These are phyloP conservation scores for Hypocreales sp. DNA, from an alignment of 2,329 filamentous ascomycete species.

Conservation along the genomic window DNA sequence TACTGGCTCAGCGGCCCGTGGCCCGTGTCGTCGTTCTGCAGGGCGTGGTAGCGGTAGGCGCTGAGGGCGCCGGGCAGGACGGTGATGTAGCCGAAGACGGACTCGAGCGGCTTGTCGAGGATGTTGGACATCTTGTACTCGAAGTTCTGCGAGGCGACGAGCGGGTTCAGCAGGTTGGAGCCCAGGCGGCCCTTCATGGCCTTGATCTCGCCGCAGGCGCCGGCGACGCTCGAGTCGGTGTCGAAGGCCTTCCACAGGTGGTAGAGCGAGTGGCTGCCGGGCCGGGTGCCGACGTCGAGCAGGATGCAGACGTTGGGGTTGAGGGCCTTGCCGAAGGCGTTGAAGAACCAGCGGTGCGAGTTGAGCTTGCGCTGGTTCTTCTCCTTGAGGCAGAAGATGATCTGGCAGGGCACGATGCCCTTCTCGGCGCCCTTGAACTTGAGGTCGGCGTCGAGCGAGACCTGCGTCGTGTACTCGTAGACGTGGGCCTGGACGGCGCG, in stretches of 20 bases:
- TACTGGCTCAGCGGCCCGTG: constrained; percentile 94
- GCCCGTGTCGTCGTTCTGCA: constrained; percentile 93
- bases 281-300: constrained; percentile 89
- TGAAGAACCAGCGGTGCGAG: constrained; percentile 98
- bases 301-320: constrained; percentile 96
- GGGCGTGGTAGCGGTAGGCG: constrained; percentile 86
- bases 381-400: constrained; percentile 97
- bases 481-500: constrained; percentile 92
- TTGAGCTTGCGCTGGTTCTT: constrained; percentile 97
- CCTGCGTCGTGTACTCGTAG: constrained; percentile 97
- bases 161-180: constrained; percentile 72
- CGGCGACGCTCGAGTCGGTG: constrained; percentile 91
- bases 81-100: constrained; percentile 95
- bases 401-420: constrained; percentile 93
- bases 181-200: constrained; percentile 85
- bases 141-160: constrained; percentile 96
- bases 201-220: constrained; percentile 94
- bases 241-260: constrained; percentile 99
- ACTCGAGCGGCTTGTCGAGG: constrained; percentile 90
- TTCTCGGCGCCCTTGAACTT: constrained; percentile 99
- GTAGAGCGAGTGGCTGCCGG: constrained; percentile 80
- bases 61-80: constrained; percentile 89
- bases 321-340: constrained; percentile 82
- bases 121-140: constrained; percentile 99
- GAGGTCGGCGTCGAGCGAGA: constrained; percentile 84